Percentiles rank a stretch among this genome's conserved stretches.
These are phyloP conservation scores for Plantago lanceolata DNA, from an alignment of 305 asterid genomes.

Conservation along the genomic window DNA sequence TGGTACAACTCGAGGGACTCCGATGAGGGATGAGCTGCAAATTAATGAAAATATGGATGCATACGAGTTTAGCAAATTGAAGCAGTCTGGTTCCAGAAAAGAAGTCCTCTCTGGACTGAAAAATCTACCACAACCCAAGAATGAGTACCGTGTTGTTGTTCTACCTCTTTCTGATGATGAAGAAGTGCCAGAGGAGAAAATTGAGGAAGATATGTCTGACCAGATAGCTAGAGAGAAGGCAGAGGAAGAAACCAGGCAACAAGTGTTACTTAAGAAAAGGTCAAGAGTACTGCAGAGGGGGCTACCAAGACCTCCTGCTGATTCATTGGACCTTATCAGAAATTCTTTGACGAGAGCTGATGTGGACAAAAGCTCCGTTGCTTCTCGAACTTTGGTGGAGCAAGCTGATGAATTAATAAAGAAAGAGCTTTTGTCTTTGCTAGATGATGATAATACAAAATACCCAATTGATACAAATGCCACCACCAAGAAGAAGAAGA, in stretches of 20 bases:
- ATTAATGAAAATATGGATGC: conserved; percentile 80
- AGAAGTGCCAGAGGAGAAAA: conserved; percentile 90
- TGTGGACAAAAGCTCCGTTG: conserved; percentile 90
- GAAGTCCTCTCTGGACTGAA: conserved; percentile 59
- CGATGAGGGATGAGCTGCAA: conserved; percentile 85
- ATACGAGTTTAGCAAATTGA: conserved; percentile 44
- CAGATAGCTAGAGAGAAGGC: conserved; percentile 89
- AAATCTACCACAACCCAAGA: conserved; percentile 87
- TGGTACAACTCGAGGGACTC: conserved; percentile 82
- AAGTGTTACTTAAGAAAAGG: conserved; percentile 74
- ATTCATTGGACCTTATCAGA: conserved; percentile 69
- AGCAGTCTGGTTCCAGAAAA: conserved; percentile 53
- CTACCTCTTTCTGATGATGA: conserved; percentile 69
- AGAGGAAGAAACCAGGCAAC: conserved; percentile 82
- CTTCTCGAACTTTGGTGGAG: conserved; percentile 81
- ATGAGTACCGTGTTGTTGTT: conserved; percentile 75
- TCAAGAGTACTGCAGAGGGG: conserved; percentile 92
- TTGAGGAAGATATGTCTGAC: conserved; percentile 99
- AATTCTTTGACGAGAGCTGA: conserved; percentile 58
- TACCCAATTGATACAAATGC: conserved; percentile 74
- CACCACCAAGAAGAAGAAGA: conserved; percentile 71
- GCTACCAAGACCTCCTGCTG: conserved; percentile 88
- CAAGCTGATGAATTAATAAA: conserved; percentile 90
- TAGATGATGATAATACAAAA: conserved; percentile 87
- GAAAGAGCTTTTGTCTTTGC: conserved; percentile 74